Evolutionary conservation across 2,329 filamentous ascomycete genomes (phyloP).

Genomic region (Cercospora sp.): DNA sequence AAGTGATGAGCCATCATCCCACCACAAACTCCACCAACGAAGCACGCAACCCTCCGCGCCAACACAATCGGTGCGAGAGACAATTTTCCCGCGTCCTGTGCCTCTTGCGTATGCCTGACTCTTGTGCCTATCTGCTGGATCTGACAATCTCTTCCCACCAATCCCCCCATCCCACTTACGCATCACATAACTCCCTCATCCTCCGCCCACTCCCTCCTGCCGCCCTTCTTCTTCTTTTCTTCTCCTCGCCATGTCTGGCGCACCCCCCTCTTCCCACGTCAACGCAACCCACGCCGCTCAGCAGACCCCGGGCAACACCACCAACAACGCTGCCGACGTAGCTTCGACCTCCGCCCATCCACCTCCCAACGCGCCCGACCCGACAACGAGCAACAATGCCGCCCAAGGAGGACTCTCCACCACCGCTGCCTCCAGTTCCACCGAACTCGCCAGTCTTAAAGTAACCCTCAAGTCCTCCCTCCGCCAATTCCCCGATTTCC

Average conservation of each 20-base stretch:
- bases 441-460: slow-evolving; percentile 56
- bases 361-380: slow-evolving; percentile 30
- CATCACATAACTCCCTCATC: slow-evolving; percentile 2
- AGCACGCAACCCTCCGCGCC: slow-evolving; percentile 2
- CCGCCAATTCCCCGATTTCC: slow-evolving; percentile 88
- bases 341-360: slow-evolving; percentile 32
- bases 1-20: not conserved
- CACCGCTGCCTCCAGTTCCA: slow-evolving; percentile 49
- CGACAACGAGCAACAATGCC: slow-evolving; percentile 40
- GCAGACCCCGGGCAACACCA: slow-evolving; percentile 10
- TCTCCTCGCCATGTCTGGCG: slow-evolving; percentile 20
- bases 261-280: slow-evolving; percentile 14
- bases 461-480: slow-evolving; percentile 69
- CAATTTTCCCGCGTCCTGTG: slow-evolving; percentile 6
- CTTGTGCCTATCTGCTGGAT: slow-evolving; percentile 6
- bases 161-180: not conserved
- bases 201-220: slow-evolving; percentile 6
- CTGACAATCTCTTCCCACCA: slow-evolving; percentile 13
- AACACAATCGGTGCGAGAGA: not conserved
- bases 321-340: slow-evolving; percentile 24
- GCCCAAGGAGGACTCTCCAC: slow-evolving; percentile 51
- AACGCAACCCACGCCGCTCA: slow-evolving; percentile 16
- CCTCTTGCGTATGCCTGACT: slow-evolving; percentile 3
- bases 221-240: slow-evolving; percentile 9
- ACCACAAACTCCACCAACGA: slow-evolving; percentile 1